These are phyloP conservation scores for Emmonsia crescens DNA, from an alignment of 2,329 filamentous ascomycete genomes.

Conservation along the genomic window DNA sequence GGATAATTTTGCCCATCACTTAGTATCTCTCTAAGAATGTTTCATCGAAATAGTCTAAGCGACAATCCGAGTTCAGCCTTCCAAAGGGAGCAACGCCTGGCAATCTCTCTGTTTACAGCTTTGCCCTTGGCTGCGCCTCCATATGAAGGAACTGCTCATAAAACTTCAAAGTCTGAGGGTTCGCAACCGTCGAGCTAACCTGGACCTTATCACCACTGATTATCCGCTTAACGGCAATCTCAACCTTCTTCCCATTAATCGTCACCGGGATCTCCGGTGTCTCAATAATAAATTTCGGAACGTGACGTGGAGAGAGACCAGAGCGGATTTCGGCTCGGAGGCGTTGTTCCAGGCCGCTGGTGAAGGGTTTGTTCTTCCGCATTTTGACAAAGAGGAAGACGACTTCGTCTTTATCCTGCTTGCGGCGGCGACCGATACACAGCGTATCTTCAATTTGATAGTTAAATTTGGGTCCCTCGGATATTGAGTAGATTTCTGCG, in stretches of 20 bases:
- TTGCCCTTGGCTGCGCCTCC: slow-evolving; percentile 8
- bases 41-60: neutral
- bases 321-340: slow-evolving; percentile 17
- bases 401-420: slow-evolving; percentile 27
- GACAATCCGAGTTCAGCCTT: neutral
- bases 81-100: neutral
- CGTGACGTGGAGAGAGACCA: slow-evolving; percentile 27
- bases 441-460: slow-evolving; percentile 27
- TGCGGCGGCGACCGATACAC: slow-evolving; percentile 29
- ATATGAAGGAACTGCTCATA: slow-evolving; percentile 22
- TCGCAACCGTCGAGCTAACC: slow-evolving; percentile 29
- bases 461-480: slow-evolving; percentile 32
- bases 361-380: slow-evolving; percentile 18
- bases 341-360: slow-evolving; percentile 11
- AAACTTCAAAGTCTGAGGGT: slow-evolving; percentile 27
- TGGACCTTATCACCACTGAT: slow-evolving; percentile 29
- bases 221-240: slow-evolving; percentile 35
- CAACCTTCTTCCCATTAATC: slow-evolving; percentile 40
- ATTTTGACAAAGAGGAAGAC: slow-evolving; percentile 35
- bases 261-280: slow-evolving; percentile 34
- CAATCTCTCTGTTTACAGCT: slow-evolving; percentile 13
- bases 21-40: neutral
- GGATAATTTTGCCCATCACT: neutral
- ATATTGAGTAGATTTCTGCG: slow-evolving; percentile 39
- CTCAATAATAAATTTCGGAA: slow-evolving; percentile 31